Percentiles rank a stretch among this genome's conserved stretches.
Conservation (phyloP, 768 basidiomycete species). For the Ramaria sp. region DNA sequence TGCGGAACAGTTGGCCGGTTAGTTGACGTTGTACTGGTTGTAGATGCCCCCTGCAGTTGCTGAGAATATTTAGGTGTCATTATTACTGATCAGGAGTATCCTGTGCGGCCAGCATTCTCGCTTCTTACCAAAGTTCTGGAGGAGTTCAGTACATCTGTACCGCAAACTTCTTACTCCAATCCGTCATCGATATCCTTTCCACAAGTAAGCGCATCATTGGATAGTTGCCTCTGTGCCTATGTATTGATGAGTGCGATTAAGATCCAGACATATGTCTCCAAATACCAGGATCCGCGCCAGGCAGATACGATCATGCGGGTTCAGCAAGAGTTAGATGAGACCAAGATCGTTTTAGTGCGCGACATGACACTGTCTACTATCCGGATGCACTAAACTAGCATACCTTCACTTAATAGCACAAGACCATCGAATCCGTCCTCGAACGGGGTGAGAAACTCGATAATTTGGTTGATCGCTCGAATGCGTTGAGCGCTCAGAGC, state of each 20-base stretch:
- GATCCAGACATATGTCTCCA: slow-evolving; percentile 66
- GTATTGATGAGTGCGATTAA: slow-evolving; percentile 19
- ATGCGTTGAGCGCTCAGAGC: slow-evolving; percentile 76
- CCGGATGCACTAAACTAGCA: neutral
- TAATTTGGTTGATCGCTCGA: slow-evolving; percentile 88
- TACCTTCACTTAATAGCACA: slow-evolving; percentile 52
- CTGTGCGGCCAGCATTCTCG: slow-evolving; percentile 92
- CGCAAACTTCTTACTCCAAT: slow-evolving; percentile 54
- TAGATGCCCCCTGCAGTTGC: neutral
- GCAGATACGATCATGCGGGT: slow-evolving; percentile 98
- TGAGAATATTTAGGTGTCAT: slow-evolving; percentile 54
- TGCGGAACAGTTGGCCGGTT: slow-evolving; percentile 77
- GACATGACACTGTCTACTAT: neutral
- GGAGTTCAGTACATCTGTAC: slow-evolving; percentile 77
- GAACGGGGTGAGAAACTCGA: slow-evolving; percentile 95
- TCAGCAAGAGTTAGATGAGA: slow-evolving; percentile 96
- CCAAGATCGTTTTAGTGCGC: slow-evolving; percentile 92
- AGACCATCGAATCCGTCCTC: slow-evolving; percentile 96
- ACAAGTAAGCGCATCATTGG: neutral
- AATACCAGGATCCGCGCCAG: slow-evolving; percentile 95
- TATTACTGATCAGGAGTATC: slow-evolving; percentile 93
- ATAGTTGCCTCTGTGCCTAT: neutral
- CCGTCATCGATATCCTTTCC: slow-evolving; percentile 67
- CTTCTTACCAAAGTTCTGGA: slow-evolving; percentile 88
- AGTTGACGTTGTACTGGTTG: slow-evolving; percentile 13